Evolutionary conservation across 2,329 filamentous ascomycete species (phyloP).

Genomic region (Aaosphaeria arxii): DNA sequence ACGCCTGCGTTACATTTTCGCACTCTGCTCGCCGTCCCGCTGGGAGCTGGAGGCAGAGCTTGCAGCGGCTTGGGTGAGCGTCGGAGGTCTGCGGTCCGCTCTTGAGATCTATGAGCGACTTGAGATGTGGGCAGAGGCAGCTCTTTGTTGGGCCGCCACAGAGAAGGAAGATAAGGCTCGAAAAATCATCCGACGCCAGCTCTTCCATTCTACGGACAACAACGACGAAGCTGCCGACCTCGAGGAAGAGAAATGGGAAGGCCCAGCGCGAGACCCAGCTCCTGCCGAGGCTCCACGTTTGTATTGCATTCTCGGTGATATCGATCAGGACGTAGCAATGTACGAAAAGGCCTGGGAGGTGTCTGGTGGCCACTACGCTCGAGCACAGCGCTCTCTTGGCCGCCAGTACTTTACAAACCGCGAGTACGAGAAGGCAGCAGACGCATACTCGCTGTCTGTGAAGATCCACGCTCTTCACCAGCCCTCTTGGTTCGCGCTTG

Average conservation of each 20-base stretch:
- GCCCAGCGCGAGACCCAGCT: constrained; percentile 65
- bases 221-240: constrained; percentile 37
- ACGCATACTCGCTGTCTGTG: constrained; percentile 76
- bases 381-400: constrained; percentile 84
- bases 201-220: constrained; percentile 65
- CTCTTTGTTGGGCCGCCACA: constrained; percentile 78
- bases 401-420: constrained; percentile 69
- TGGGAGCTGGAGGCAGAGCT: constrained; percentile 96
- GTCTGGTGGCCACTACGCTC: constrained; percentile 74
- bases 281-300: constrained; percentile 82
- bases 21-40: constrained; percentile 76
- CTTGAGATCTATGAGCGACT: constrained; percentile 94
- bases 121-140: constrained; percentile 91
- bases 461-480: constrained; percentile 77
- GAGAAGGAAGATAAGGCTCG: constrained; percentile 81
- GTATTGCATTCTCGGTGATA: constrained; percentile 90
- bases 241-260: constrained; percentile 57
- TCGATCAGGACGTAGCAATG: constrained; percentile 70
- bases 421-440: constrained; percentile 66
- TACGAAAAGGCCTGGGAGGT: constrained; percentile 88
- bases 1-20: constrained; percentile 79
- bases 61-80: constrained; percentile 84
- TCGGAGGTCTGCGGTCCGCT: constrained; percentile 84
- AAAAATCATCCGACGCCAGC: constrained; percentile 70
- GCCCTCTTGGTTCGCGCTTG: constrained; percentile 83